Conservation (phyloP, 2,329 filamentous ascomycete species). For the Colletotrichum echinochloae region DNA sequence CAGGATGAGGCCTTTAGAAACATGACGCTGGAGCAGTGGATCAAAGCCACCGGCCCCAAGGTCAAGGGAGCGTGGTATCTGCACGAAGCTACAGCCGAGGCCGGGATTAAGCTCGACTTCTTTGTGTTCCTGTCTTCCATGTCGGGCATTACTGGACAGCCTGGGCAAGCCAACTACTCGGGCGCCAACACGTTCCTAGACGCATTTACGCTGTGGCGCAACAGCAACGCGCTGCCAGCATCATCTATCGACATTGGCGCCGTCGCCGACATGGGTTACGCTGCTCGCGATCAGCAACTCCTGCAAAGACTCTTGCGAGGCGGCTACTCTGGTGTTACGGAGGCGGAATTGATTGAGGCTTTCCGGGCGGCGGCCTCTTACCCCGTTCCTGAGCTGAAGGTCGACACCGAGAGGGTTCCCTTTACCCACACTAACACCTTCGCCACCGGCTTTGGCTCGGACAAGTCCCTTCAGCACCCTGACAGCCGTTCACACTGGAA, state of each 20-base stretch:
- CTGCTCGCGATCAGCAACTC: conserved; percentile 42
- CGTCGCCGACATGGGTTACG: conserved; percentile 53
- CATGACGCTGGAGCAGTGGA: conserved; percentile 52
- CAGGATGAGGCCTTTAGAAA: conserved; percentile 36
- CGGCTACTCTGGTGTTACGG: conserved; percentile 26
- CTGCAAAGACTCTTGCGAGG: conserved; percentile 25
- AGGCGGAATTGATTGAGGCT: too few relatives aligned
- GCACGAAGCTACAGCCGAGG: conserved; percentile 45
- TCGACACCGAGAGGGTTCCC: too few relatives aligned
- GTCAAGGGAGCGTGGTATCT: conserved; percentile 52
- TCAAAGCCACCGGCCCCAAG: conserved; percentile 46
- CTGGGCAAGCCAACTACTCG: conserved; percentile 55
- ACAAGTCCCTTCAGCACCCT: conserved; percentile 17
- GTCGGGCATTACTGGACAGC: conserved; percentile 47
- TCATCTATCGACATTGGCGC: conserved; percentile 50
- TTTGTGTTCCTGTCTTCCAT: conserved; percentile 48
- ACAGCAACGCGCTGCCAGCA: conserved; percentile 48
- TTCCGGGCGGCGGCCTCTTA: too few relatives aligned
- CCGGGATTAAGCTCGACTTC: conserved; percentile 44
- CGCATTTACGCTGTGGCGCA: conserved; percentile 52
- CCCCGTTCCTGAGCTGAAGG: too few relatives aligned
- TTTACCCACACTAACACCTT: too few relatives aligned
- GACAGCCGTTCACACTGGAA: conserved; percentile 31
- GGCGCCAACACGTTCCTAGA: conserved; percentile 57
- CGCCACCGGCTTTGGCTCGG: conserved; percentile 38